Percentiles rank a stretch among this genome's conserved stretches.
Evolutionary conservation across 108 stramenopile species (phyloP).

Genomic region (Conticribra guillardii): DNA sequence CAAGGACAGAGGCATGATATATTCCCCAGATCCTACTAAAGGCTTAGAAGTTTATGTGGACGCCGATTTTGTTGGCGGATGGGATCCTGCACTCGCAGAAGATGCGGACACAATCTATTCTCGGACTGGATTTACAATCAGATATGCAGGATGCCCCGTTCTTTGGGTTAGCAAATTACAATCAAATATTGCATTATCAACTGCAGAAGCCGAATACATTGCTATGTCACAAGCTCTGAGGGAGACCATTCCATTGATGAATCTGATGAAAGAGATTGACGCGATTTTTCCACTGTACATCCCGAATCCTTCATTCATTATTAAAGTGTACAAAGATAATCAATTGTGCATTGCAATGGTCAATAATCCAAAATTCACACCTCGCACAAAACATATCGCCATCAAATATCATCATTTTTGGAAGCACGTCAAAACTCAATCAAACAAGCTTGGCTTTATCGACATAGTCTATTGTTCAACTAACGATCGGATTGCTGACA

Average conservation of each 20-base stretch:
- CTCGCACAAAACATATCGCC: slow-evolving; percentile 41
- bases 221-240: slow-evolving; percentile 22
- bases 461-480: too few species aligned
- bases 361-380: slow-evolving; percentile 21
- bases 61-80: slow-evolving; percentile 57
- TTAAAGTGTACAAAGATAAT: slow-evolving; percentile 53
- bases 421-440: not conserved
- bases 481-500: slow-evolving; percentile 36
- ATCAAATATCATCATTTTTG: slow-evolving; percentile 25
- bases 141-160: slow-evolving; percentile 16
- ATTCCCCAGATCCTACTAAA: slow-evolving; percentile 25
- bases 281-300: not conserved
- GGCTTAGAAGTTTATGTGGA: slow-evolving; percentile 55
- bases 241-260: slow-evolving; percentile 20
- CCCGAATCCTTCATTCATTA: slow-evolving; percentile 2
- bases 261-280: not conserved
- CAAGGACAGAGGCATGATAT: slow-evolving; percentile 44
- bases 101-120: slow-evolving; percentile 21
- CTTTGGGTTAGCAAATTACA: slow-evolving; percentile 32
- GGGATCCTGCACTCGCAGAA: slow-evolving; percentile 23
- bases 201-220: slow-evolving; percentile 43
- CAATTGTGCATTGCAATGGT: slow-evolving; percentile 5
- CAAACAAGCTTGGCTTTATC: slow-evolving; percentile 23
- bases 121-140: slow-evolving; percentile 20
- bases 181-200: slow-evolving; percentile 40